A percentile compares a stretch with the other conserved stretches of the same genome.
Conservation (phyloP, 2,329 filamentous ascomycete genomes). For the Sphaerulina vaccinii region DNA sequence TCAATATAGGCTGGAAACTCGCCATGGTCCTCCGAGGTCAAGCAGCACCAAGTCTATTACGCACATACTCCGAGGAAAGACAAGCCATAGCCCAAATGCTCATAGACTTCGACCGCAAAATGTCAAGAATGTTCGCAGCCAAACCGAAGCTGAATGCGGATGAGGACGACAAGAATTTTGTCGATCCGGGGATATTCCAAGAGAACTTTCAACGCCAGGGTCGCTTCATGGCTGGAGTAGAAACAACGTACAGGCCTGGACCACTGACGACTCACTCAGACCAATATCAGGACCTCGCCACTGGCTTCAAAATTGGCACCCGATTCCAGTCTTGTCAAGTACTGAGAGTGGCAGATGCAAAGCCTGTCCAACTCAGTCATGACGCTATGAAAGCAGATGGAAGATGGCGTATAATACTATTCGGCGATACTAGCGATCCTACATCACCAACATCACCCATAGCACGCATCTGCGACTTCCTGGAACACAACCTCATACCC, state of each 20-base stretch:
- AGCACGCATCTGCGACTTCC: constrained; percentile 25
- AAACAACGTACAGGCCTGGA: constrained; percentile 32
- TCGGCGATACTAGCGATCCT: constrained; percentile 27
- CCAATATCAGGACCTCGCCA: constrained; percentile 33
- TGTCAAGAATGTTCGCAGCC: constrained; percentile 49
- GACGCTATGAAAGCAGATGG: constrained; percentile 37
- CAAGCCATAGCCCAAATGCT: constrained; percentile 63
- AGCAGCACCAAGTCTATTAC: constrained; percentile 41
- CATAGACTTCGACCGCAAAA: constrained; percentile 56
- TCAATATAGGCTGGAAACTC: constrained; percentile 60
- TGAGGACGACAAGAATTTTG: constrained; percentile 28
- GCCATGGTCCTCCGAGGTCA: constrained; percentile 42
- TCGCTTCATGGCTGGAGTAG: constrained; percentile 37
- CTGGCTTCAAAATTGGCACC: constrained; percentile 34
- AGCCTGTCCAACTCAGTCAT: constrained; percentile 38
- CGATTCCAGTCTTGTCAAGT: constrained; percentile 37
- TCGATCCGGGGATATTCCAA: constrained; percentile 38
- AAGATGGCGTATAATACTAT: constrained; percentile 37
- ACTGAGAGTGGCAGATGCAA: constrained; percentile 37
- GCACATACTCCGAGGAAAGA: constrained; percentile 56
- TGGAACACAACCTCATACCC: constrained; percentile 27
- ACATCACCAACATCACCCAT: constrained; percentile 25
- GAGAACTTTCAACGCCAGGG: constrained; percentile 35
- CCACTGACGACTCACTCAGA: constrained; percentile 27
- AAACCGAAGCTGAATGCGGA: constrained; percentile 31